Base-by-base conservation (phyloP, 2,329 filamentous ascomycete genomes). In the Teratosphaeriaceae sp. region DNA sequence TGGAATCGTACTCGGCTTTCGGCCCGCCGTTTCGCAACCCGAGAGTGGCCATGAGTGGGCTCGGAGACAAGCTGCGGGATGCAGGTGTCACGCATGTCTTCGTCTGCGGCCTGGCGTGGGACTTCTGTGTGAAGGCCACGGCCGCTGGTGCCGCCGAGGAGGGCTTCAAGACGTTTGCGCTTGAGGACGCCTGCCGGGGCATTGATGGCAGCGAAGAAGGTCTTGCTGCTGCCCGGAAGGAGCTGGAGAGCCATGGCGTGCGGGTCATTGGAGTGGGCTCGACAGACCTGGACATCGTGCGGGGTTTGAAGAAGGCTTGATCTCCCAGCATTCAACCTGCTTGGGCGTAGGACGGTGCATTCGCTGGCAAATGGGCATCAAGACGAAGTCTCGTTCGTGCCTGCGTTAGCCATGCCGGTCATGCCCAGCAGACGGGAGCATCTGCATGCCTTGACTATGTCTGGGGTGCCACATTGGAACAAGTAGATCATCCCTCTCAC, bases 1-100 rank as follows among this genome's bases (percentile, higher is more conserved):
- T 95, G 2, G 92, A 98, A 66, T 95, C 96, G 85, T 97, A 96
- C 67, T 90, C 84, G 48, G 88, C 84, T 0, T 97, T 98, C 57
- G 82, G 83, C 47, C 85, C 89, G 59, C 85, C 86, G 0, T 90
- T 96, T 55, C 65, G 65, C 29, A 72, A 73, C 5, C 79, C 80
- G 1, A 67, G 67, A 23, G 70, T 84, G 12, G 70, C 69, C 20
- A 79, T 67, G 56, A 82, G 77, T 56, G 80, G 81, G 12, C 69
- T 97, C 20, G 75, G 73, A 1, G 67, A 59, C 1, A 58, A 71
- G 37, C 63, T 98, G 53, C 72, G 64, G 40, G 70, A 70, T 2
- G 69, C 68, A 13, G 70, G 66, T 1, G 70, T 94, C 21, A 88
- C 85, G 5, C 77, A 94, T 62, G 85, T 96, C 5, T 96, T 82